Conservation (phyloP, 768 basidiomycete species). For the Rickenella mellea region DNA sequence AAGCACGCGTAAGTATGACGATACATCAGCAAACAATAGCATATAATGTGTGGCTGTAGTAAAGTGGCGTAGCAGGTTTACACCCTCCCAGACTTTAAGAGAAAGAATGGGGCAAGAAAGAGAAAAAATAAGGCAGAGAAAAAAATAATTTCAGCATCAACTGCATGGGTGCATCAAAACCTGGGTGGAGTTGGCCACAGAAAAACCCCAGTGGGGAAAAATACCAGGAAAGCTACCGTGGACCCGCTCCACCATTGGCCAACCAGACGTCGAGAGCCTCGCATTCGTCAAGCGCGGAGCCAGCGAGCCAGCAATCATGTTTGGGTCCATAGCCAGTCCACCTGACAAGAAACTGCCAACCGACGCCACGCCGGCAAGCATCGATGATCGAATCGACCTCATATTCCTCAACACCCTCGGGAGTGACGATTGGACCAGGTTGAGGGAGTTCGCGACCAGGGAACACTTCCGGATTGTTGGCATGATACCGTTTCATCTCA, state of each 20-base stretch:
- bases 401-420: neutral
- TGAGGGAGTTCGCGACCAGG: slow-evolving; percentile 18
- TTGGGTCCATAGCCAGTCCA: slow-evolving; percentile 21
- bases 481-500: slow-evolving; percentile 15
- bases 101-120: neutral
- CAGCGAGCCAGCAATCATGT: neutral
- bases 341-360: slow-evolving; percentile 20
- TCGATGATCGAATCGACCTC: slow-evolving; percentile 16
- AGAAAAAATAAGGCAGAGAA: neutral
- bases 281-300: neutral
- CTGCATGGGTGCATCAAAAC: no score
- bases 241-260: neutral
- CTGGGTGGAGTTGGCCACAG: no score
- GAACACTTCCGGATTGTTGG: slow-evolving; percentile 28
- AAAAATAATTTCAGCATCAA: no score
- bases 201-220: no score
- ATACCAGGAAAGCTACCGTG: neutral
- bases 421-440: slow-evolving; percentile 4
- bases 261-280: neutral
- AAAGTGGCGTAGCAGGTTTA: no score
- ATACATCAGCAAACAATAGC: no score
- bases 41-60: no score
- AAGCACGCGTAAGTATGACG: no score
- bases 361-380: slow-evolving; percentile 12
- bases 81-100: neutral